Base-by-base conservation (phyloP, 225 moss, liverwort and hornwort species). In the Rhytidiadelphus loreus region DNA sequence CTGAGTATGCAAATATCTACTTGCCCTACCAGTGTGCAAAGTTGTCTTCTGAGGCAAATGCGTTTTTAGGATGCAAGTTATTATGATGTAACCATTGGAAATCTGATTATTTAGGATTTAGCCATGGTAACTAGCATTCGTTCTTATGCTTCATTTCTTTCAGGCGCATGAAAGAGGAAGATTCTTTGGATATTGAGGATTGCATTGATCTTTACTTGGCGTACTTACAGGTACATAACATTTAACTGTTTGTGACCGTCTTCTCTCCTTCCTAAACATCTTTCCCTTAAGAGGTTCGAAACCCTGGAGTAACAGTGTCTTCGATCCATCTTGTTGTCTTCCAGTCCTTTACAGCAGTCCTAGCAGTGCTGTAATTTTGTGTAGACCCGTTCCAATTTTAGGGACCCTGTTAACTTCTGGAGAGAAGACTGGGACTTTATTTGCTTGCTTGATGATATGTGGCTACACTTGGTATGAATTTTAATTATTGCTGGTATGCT, bases 151-250 rank as follows among this genome's bases (percentile, higher is more conserved):
- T 75, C 63, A 78, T 87, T 64, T 71, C 46, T 87, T 56, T 60
- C 92, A 98, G 98, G 91, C 92, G 94, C n/a, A 83, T 92, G 91
- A 93, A 95, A 89, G 86, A 90, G 61, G 94, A 93, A 50, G 91
- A 90, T 70, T 91, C 92, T 85, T 91, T 92, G 86, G 94, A 94
- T 83, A 94, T 98, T 76, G 98, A 95, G 87, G 98, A 98, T 91
- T 97, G 95, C 89, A 94, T 98, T 78, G 97, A 98, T 92, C 91
- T 98, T 80, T 98, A 98, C 88, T 91, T 98, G 88, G 95, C 95
- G 64, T 97, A 98, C 88, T 91, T 98, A 66, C 98, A 98, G 95
- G 98, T 97, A 90, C 41, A 59, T 62, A 52, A 74, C 4, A 8
- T 80, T 86, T 15, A 30, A 70, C 73, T 86, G 75, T 63, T 87